Evolutionary conservation across 441 rosid species (phyloP), one percentile per base, ranked within the genome.

Genomic region (Biscutella laevigata): DNA sequence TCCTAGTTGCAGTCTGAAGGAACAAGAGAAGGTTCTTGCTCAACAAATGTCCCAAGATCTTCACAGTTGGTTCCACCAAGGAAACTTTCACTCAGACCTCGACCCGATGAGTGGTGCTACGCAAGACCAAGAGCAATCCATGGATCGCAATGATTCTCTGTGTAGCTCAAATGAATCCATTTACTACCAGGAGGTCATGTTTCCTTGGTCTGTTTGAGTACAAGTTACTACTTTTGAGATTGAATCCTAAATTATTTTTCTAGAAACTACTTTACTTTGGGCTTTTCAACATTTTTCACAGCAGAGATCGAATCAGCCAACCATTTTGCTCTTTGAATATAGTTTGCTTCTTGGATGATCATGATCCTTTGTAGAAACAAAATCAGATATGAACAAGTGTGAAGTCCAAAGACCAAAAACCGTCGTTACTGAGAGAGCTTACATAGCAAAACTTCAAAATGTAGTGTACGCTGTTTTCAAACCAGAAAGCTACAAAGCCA

Each of bases 101-200:
- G 21, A 34, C 40, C 56, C 12, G 7, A 28, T 57, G 64, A 50
- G 43, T 22, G 34, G 27, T 48, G 26, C 25, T 32, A 26, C 51
- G 20, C 29, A 6, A 2, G n/a, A 32, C 4, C 28, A 49, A 7
- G 54, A 20, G 17, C 53, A 4, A 10, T 37, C 64, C 35, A 39
- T 59, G 17, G 56, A 45, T 19, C 32, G 14, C 6, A 59, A 52
- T 22, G 65, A 52, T 9, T 59, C 57, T 5, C 30, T 45, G 12
- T 24, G 56, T 36, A 52, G 61, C 66, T 59, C 66, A 38, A 53
- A 9, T 53, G 66, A 66, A 10, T 59, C 66, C 19, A 38, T 59
- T 45, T 59, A 53, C 61, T 53, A 38, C 5, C 56, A 8, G 0
- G 66, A 52, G 13, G 9, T 5, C 34, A 59, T 45, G 46, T 66